Evolutionary conservation across 2,329 filamentous ascomycete genomes (phyloP).

Genomic region (Chaetoscypha palmicola): DNA sequence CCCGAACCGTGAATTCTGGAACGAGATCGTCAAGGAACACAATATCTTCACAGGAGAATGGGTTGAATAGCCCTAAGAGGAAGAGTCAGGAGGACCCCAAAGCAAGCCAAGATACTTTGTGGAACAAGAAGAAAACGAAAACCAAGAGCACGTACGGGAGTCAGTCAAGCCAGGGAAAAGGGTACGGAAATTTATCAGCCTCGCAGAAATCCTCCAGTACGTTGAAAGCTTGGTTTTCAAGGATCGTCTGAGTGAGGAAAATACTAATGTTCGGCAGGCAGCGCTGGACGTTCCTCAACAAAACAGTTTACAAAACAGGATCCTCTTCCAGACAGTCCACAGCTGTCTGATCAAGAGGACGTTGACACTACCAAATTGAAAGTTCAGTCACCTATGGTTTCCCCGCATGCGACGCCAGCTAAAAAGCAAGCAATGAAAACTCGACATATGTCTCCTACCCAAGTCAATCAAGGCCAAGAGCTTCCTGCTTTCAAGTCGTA

Average conservation of each 20-base stretch:
- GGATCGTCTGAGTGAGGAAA: no score
- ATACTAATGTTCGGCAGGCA: no score
- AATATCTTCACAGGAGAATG: conserved; percentile 1
- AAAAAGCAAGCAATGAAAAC: no score
- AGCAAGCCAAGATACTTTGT: neutral
- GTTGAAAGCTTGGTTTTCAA: neutral
- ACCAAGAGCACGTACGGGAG: neutral
- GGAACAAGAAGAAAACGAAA: conserved; percentile 3
- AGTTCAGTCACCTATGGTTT: neutral
- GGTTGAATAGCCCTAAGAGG: conserved; percentile 14
- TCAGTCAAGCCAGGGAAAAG: neutral
- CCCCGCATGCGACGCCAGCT: neutral
- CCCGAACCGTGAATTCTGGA: no score
- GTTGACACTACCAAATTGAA: no score
- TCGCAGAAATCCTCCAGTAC: neutral
- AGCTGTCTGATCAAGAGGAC: no score
- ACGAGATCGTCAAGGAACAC: no score
- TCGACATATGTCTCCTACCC: neutral
- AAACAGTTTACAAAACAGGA: no score
- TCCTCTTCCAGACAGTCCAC: no score
- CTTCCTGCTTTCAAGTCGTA: no score
- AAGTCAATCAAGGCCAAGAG: no score
- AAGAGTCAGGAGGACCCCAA: conserved; percentile 14
- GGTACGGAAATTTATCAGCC: neutral
- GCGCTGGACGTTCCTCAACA: no score